phyloP scores from a whole-genome alignment of 768 basidiomycete species.

The Dacryopinax primogenitus region DNA sequence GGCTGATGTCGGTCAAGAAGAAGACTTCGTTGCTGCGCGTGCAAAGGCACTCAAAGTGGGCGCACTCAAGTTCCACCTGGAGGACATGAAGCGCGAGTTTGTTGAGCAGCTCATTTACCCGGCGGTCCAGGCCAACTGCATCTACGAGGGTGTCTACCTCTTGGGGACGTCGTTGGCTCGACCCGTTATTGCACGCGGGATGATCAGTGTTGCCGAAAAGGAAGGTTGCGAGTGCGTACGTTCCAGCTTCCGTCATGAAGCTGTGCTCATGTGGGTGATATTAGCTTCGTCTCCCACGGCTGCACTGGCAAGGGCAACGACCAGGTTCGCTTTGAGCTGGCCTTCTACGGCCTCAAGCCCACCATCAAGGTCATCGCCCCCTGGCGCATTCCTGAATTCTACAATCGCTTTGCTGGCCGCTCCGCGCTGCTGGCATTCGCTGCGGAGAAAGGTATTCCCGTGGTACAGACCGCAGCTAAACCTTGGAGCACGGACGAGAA shows the following conservation, averaged over 20 bases:
- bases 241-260: neutral
- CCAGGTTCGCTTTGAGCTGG: slow-evolving; percentile 97
- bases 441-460: slow-evolving; percentile 75
- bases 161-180: slow-evolving; percentile 96
- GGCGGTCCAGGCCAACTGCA: slow-evolving; percentile 94
- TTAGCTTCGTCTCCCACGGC: slow-evolving; percentile 88
- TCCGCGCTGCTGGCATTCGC: slow-evolving; percentile 87
- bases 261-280: neutral
- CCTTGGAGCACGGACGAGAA: slow-evolving; percentile 99
- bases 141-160: slow-evolving; percentile 97
- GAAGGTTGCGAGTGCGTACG: slow-evolving; percentile 86
- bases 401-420: slow-evolving; percentile 92
- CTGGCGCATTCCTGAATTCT: slow-evolving; percentile 96
- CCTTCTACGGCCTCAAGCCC: slow-evolving; percentile 96
- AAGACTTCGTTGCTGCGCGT: slow-evolving; percentile 90
- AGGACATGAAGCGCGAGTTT: slow-evolving; percentile 89
- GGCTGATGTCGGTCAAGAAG: slow-evolving; percentile 89
- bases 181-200: slow-evolving; percentile 96
- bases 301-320: slow-evolving; percentile 99
- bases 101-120: slow-evolving; percentile 94
- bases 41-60: slow-evolving; percentile 81
- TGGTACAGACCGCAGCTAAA: slow-evolving; percentile 88
- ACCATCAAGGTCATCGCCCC: slow-evolving; percentile 98
- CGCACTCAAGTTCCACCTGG: slow-evolving; percentile 90
- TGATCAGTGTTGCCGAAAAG: slow-evolving; percentile 82